phyloP scores from a whole-genome alignment of 164 flowering plant genomes.

The Annona squamosa region DNA sequence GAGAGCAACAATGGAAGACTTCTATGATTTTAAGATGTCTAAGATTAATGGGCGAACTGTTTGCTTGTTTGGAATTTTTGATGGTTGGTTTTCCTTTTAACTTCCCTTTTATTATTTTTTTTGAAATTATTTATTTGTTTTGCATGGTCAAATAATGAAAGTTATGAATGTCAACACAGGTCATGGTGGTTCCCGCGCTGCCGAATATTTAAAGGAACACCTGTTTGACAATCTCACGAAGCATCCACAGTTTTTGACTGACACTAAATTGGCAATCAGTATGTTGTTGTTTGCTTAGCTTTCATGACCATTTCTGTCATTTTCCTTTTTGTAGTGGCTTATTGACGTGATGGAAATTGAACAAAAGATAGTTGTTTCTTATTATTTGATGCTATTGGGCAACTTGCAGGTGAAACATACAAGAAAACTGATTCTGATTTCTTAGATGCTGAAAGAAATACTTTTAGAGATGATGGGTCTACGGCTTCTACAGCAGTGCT shows the following conservation, averaged over 20 bases:
- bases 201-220: constrained; percentile 80
- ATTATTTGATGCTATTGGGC: constrained; percentile 12
- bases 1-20: constrained; percentile 95
- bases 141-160: background rate
- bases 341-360: background rate
- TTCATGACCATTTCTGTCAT: background rate
- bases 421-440: constrained; percentile 71
- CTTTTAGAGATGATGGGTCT: constrained; percentile 93
- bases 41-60: constrained; percentile 63
- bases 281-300: constrained; percentile 24
- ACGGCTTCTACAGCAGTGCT: constrained; percentile 95
- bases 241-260: constrained; percentile 73
- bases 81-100: constrained; percentile 51
- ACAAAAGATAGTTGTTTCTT: background rate
- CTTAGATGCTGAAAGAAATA: constrained; percentile 77
- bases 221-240: constrained; percentile 86
- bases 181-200: constrained; percentile 99
- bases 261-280: constrained; percentile 87
- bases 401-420: constrained; percentile 74
- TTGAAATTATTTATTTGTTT: background rate
- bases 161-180: constrained; percentile 35
- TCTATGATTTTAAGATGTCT: constrained; percentile 70
- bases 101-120: background rate
- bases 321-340: background rate
- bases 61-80: constrained; percentile 87